phyloP scores from a whole-genome alignment of 2,329 filamentous ascomycete species.

The Curvularia hawaiiensis region DNA sequence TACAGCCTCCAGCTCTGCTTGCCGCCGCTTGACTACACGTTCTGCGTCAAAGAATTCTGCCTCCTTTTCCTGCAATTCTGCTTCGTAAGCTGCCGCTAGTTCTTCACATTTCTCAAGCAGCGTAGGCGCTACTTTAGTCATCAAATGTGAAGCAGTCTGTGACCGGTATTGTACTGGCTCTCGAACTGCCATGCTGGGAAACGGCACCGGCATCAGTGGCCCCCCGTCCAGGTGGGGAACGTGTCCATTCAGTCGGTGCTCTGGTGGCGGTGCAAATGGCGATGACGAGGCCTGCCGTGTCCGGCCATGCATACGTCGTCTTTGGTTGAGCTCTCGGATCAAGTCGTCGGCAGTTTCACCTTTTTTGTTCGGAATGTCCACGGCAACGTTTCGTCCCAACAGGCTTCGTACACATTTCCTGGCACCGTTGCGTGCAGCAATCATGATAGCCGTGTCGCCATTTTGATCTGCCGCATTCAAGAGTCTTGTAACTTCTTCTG shows the following conservation, averaged over 20 bases:
- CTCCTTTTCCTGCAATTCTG: slow-evolving; percentile 76
- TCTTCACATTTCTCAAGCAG: slow-evolving; percentile 53
- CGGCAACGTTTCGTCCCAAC: slow-evolving; percentile 78
- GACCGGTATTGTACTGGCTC: slow-evolving; percentile 47
- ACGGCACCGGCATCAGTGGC: slow-evolving; percentile 33
- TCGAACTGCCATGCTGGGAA: slow-evolving; percentile 29
- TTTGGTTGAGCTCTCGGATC: slow-evolving; percentile 73
- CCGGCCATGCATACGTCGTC: slow-evolving; percentile 62
- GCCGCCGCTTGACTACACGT: slow-evolving; percentile 61
- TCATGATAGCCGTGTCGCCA: slow-evolving; percentile 89
- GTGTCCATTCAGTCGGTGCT: slow-evolving; percentile 40
- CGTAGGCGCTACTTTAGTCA: slow-evolving; percentile 65
- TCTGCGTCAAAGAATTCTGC: slow-evolving; percentile 54
- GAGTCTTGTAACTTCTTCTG: slow-evolving; percentile 75
- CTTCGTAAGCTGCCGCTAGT: slow-evolving; percentile 64
- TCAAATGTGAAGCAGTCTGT: slow-evolving; percentile 62
- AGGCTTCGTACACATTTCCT: slow-evolving; percentile 72
- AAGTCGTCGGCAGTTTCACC: slow-evolving; percentile 85
- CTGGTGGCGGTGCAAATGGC: slow-evolving; percentile 52
- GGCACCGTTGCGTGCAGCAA: slow-evolving; percentile 84
- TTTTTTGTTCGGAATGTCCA: slow-evolving; percentile 80
- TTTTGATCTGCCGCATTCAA: slow-evolving; percentile 83
- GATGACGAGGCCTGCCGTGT: slow-evolving; percentile 77
- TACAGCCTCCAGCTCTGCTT: slow-evolving; percentile 68
- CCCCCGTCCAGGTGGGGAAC: slow-evolving; percentile 27